Base-by-base conservation (phyloP, 1,139 yeast genomes). In the Lodderomyces parapsilosis region DNA sequence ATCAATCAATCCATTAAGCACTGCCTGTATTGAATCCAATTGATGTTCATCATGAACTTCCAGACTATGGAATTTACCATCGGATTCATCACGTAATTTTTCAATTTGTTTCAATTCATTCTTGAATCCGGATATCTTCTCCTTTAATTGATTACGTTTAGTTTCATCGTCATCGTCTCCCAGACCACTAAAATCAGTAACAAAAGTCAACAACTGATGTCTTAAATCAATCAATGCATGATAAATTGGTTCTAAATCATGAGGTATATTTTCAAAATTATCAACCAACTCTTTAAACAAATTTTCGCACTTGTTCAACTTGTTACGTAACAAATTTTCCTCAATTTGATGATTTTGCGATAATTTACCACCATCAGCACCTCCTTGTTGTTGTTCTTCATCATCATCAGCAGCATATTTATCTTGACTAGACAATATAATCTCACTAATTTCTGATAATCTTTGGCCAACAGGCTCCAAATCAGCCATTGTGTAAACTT, bases 401-500 rank as follows among this genome's bases (percentile, higher is more conserved):
- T 48, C 56, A 24, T 52, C 58, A 13, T 55, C 58, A 14, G 56
- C 61, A 24, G 58, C 61, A 42, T 60, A 58, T 42, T 68, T 67
- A 48, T 65, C 65, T 31, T 70, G 70, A 46, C 71, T 66, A 34
- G 66, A 65, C 36, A 69, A 70, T 34, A 88, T 80, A 49, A 90
- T 86, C 15, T 63, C 63, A 41, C 74, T 67, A 42, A 89, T 85
- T 54, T 89, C 96, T 35, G 68, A 71, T 49, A 90, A 71, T 46
- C 97, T 74, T 40, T 73, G 78, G 44, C 79, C 74, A 41, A 91
- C 86, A 2, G 96, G 96, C 47, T 72, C 68, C 50, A 90, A 75
- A 59, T 93, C 98, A 53, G 85, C 88, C 48, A 80, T 80, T 1
- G 97, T 90, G 62, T 83, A 90, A 14, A 87, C 88, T 45, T 81